A percentile compares a stretch with the other conserved stretches of the same genome.
These are phyloP conservation scores for Hymenoscyphus albidus DNA, from an alignment of 2,329 filamentous ascomycete genomes.

Conservation along the genomic window DNA sequence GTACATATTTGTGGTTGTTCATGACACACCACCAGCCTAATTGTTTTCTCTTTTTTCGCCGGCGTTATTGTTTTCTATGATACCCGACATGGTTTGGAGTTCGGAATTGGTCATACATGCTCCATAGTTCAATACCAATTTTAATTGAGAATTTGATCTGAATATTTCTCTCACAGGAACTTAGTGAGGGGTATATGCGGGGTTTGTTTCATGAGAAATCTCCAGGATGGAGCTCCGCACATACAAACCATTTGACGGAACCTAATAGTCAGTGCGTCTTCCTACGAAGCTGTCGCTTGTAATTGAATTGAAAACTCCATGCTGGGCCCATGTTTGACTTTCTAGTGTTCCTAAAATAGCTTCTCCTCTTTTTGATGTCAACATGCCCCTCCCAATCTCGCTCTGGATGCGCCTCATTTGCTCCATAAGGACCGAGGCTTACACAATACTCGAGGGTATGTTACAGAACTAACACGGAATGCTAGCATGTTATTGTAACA, in stretches of 20 bases:
- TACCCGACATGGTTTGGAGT: conserved; percentile 15
- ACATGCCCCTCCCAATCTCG: conserved; percentile 2
- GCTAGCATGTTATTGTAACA: not conserved
- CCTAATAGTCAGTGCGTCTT: too few relatives aligned
- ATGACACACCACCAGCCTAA: conserved; percentile 58
- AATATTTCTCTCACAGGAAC: too few relatives aligned
- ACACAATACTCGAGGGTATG: not conserved
- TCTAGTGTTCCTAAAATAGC: not conserved
- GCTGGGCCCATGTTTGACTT: too few relatives aligned
- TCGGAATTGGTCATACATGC: not conserved
- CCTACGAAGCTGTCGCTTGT: too few relatives aligned
- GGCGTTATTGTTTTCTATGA: conserved; percentile 9
- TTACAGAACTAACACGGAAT: not conserved
- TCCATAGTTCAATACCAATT: not conserved
- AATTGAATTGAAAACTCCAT: too few relatives aligned
- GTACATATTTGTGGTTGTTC: conserved; percentile 74
- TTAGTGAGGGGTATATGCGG: too few relatives aligned
- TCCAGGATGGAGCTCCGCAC: too few relatives aligned
- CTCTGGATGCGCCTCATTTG: not conserved
- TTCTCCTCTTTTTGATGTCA: not conserved
- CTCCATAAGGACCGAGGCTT: not conserved
- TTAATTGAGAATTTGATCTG: not conserved
- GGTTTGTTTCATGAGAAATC: too few relatives aligned
- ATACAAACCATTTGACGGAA: too few relatives aligned
- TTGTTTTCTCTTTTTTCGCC: conserved; percentile 7